Percentiles rank a stretch among this genome's conserved stretches.
Conservation (phyloP, 202 grass and related monocot species). For the Hordeum pubiflorum region DNA sequence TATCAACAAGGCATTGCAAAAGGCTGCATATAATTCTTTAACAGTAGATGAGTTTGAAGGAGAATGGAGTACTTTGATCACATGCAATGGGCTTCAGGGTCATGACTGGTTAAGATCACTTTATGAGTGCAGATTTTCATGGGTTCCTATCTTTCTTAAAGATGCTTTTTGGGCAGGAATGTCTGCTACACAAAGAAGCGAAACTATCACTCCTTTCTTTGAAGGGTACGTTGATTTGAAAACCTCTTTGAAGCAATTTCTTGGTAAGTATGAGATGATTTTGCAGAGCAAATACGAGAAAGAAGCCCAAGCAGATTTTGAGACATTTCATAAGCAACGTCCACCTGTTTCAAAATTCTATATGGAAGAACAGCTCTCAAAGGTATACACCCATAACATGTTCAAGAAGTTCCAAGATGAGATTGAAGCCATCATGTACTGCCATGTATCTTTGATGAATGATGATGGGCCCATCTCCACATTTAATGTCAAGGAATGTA, state of each 20-base stretch:
- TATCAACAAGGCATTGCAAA: conserved; percentile 79
- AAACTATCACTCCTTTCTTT: conserved; percentile 69
- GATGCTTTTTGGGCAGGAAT: conserved; percentile 93
- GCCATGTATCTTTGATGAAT: conserved; percentile 58
- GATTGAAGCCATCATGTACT: conserved; percentile 99
- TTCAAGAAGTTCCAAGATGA: conserved; percentile 99
- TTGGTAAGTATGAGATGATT: conserved; percentile 79
- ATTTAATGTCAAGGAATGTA: conserved; percentile 84
- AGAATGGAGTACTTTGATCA: conserved; percentile 69
- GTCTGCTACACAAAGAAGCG: conserved; percentile 71
- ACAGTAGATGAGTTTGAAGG: conserved; percentile 68
- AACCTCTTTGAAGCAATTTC: conserved; percentile 85
- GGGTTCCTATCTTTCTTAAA: conserved; percentile 91
- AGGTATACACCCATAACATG: conserved; percentile 88
- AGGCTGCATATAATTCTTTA: conserved; percentile 81
- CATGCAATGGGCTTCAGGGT: conserved; percentile 60
- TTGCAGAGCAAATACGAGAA: conserved; percentile 95
- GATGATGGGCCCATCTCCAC: conserved; percentile 49
- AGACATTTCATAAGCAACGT: conserved; percentile 93
- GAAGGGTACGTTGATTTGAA: conserved; percentile 82
- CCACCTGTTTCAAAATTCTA: conserved; percentile 92
- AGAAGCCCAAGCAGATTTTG: conserved; percentile 96
- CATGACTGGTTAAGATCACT: conserved; percentile 79
- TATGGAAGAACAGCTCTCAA: conserved; percentile 98
- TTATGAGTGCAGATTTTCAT: conserved; percentile 67